Evolutionary conservation across 1,139 yeast genomes (phyloP), one percentile per base, ranked within the genome.

Genomic region (Pneumocystis oryctolagi): DNA sequence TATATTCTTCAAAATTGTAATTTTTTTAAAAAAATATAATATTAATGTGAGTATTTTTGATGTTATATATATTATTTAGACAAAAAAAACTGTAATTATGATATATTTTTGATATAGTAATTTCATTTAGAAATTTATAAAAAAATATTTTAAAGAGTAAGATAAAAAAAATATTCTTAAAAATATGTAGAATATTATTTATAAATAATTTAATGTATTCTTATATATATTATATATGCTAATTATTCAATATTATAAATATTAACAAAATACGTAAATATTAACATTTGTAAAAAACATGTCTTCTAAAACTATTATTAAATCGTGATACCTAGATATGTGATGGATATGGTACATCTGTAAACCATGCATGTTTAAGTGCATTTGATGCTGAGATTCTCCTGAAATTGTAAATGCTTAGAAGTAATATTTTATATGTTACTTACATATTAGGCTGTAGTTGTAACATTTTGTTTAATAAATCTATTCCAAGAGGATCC

Each of bases 381-480:
- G 96, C 96, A 73, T 88, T 96, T 68, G 92, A 81, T 4, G 97
- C 97, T 59, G 94, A 84, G 58, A 92, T 83, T 73, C 98, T 81
- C 55, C 55, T 47, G 14, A 47, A 47, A 47, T 47, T 47, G 25
- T 47, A 47, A 47, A 47, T 47, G 9, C 20, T 47, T 47, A 25
- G 14, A 25, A 47, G 12, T 47, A 25, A n/a, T 39, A 39, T 5
- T 47, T 34, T 25, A 47, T 47, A 25, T 25, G 25, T 47, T 47
- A 47, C 55, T 25, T 25, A 47, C 68, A 84, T 83, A 71, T 90
- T 97, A 1, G 98, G 98, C 70, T 90, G 84, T 85, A 90, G 82
- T 73, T 89, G 97, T 68, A 92, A 79, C 70, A 94, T 77, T 60
- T 86, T 82, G 67, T 83, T 82, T 35, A 94, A 77, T 67, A 92